These are phyloP conservation scores for Zygnema circumcarinatum DNA, from an alignment of 139 green algal genomes.

Conservation along the genomic window DNA sequence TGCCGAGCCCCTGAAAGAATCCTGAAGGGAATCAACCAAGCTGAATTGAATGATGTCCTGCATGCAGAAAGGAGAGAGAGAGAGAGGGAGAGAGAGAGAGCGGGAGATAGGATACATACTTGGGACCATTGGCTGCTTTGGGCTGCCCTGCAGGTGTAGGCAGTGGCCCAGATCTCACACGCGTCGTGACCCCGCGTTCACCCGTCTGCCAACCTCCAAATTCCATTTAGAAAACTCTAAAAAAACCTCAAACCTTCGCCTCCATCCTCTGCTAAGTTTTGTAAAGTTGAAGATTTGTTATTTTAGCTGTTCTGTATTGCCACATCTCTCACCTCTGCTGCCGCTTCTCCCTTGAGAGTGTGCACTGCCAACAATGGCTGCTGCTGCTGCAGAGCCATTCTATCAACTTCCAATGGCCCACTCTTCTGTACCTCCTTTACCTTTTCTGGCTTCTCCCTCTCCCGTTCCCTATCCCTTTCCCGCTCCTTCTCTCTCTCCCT, in stretches of 20 bases:
- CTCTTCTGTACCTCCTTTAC: neutral
- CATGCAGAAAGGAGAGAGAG: too few relatives aligned
- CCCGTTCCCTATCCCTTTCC: neutral
- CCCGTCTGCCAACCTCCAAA: neutral
- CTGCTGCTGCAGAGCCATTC: neutral
- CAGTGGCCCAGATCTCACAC: neutral
- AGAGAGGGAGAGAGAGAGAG: too few relatives aligned
- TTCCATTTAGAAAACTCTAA: neutral
- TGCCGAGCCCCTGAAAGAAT: too few relatives aligned
- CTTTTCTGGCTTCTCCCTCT: neutral
- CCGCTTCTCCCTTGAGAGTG: neutral
- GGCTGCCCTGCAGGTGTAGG: neutral
- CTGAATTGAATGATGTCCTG: neutral
- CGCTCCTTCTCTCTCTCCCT: neutral
- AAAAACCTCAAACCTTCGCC: neutral
- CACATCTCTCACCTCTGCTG: neutral
- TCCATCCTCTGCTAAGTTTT: neutral
- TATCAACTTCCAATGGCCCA: neutral
- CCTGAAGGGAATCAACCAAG: neutral
- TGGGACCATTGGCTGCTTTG: neutral
- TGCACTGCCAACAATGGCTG: neutral
- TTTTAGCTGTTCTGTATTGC: neutral
- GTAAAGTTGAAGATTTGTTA: neutral
- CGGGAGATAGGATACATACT: too few relatives aligned
- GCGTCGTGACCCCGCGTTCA: neutral